Percentiles rank a stretch among this genome's conserved stretches.
These are phyloP conservation scores for Phaffia rhodozyma DNA, from an alignment of 1,284 basidiomycete genomes.

Conservation along the genomic window DNA sequence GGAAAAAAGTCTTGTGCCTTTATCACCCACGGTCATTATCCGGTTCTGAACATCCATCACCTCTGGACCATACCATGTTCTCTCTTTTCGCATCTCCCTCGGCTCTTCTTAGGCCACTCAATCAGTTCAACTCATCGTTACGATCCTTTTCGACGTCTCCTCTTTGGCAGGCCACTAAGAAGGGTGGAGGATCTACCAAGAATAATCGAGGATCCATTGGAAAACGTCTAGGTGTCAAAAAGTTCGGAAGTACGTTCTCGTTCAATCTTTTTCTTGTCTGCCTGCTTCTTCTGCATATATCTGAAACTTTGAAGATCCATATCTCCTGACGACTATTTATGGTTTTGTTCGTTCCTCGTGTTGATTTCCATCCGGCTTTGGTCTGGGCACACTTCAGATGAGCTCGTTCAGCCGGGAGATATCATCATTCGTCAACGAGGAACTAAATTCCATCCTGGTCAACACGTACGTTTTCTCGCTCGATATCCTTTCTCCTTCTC, in stretches of 20 bases:
- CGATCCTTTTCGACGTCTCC: constrained; percentile 14
- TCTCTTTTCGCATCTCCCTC: not conserved
- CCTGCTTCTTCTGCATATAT: not conserved
- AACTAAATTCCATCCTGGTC: constrained; percentile 75
- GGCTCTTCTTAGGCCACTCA: not conserved
- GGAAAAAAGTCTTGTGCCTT: too few species aligned
- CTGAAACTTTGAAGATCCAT: not conserved
- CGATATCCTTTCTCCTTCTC: not conserved
- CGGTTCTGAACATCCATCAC: not conserved
- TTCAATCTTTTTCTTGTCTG: not conserved
- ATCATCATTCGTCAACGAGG: constrained; percentile 89
- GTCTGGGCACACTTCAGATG: constrained; percentile 43
- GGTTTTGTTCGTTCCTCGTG: constrained; percentile 1
- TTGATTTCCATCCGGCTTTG: constrained; percentile 9
- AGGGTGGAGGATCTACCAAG: constrained; percentile 79
- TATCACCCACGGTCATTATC: too few species aligned
- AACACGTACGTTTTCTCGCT: constrained; percentile 50
- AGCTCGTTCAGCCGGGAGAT: constrained; percentile 79
- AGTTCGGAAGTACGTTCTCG: constrained; percentile 62
- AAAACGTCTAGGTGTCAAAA: constrained; percentile 81
- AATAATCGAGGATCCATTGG: constrained; percentile 85
- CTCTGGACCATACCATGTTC: not conserved
- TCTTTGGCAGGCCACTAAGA: constrained; percentile 57
- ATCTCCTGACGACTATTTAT: not conserved
- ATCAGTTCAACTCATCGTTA: not conserved